These are phyloP conservation scores for Candida chauliodis DNA, from an alignment of 805 yeast species.

Conservation along the genomic window DNA sequence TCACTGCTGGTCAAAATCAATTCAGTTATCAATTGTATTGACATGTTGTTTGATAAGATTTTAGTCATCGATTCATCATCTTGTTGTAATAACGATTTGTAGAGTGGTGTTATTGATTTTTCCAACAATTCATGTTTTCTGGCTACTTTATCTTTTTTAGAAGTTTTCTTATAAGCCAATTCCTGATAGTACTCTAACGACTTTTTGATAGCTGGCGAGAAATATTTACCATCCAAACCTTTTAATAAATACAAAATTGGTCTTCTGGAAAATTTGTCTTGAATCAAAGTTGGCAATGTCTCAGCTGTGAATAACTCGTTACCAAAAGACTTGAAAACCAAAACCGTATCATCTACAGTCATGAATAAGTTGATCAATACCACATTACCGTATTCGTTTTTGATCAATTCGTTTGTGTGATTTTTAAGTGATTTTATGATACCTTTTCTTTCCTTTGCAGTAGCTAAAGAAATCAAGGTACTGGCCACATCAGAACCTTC, in stretches of 20 bases:
- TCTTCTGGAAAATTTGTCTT: constrained; percentile 79
- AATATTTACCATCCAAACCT: constrained; percentile 79
- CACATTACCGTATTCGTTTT: constrained; percentile 81
- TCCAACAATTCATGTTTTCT: constrained; percentile 69
- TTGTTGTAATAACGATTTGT: constrained; percentile 44
- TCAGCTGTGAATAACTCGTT: constrained; percentile 51
- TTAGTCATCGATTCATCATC: constrained; percentile 35
- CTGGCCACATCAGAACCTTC: constrained; percentile 94
- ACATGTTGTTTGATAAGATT: constrained; percentile 65
- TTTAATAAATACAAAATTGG: constrained; percentile 79
- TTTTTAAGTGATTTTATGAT: constrained; percentile 69
- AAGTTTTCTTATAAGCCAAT: constrained; percentile 55
- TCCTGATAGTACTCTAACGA: constrained; percentile 59
- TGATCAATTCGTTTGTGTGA: constrained; percentile 72
- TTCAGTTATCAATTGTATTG: constrained; percentile 81
- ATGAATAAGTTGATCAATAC: constrained; percentile 76
- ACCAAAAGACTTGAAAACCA: constrained; percentile 68
- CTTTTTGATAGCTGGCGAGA: constrained; percentile 63
- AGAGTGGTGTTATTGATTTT: constrained; percentile 63
- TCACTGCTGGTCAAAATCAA: constrained; percentile 46
- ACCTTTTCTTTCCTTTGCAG: constrained; percentile 86
- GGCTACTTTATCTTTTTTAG: constrained; percentile 78
- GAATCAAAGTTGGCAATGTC: constrained; percentile 50
- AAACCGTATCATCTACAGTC: constrained; percentile 91
- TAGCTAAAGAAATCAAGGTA: constrained; percentile 72